Base-by-base conservation (phyloP, 352 stramenopile species). In the Phytophthora pseudosyringae region DNA sequence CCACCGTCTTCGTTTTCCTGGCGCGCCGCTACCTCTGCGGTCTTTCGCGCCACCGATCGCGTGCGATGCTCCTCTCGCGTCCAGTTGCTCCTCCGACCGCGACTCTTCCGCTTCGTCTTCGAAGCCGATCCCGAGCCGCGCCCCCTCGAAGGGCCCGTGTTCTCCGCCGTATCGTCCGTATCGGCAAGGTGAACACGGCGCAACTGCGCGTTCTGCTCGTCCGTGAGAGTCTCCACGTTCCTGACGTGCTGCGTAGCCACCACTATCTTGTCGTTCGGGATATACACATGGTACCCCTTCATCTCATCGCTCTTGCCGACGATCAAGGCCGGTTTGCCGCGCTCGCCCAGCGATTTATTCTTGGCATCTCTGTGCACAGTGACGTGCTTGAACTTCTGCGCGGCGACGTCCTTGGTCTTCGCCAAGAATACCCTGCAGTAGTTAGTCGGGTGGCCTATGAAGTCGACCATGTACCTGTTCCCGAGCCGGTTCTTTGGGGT, bases 301-400 rank as follows among this genome's bases (percentile, higher is more conserved):
- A 39, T 11, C 33, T 39, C 33, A 8, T 39, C 33, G 33, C 33
- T 39, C 1, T 39, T 39, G 4, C 33, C 33, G 6, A 16, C 33
- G 1, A 39, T 39, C 33, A 39, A n/a, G 33, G 5, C 33, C 1
- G 33, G 33, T 12, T 39, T 39, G 33, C 10, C 33, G 4, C 33
- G 5, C 9, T 39, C 33, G 7, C 33, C 33, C 9, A 16, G 33
- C 5, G 6, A 12, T 8, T 39, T 39, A 13, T 39, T 39, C 33
- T 39, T 39, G 5, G 33, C 3, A 13, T 39, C 11, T 5, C 12
- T 13, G 33, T 12, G 33, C 9, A 39, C 33, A 4, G 33, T 39
- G 33, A 39, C 28, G 45, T 39, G 15, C 45, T 52, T 39, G 45
- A 57, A 47, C 49, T 45, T 57, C 21, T 47, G 35, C 5, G 49